phyloP scores from a whole-genome alignment of 2,329 filamentous ascomycete species.

The Sordariomycetes sp. region DNA sequence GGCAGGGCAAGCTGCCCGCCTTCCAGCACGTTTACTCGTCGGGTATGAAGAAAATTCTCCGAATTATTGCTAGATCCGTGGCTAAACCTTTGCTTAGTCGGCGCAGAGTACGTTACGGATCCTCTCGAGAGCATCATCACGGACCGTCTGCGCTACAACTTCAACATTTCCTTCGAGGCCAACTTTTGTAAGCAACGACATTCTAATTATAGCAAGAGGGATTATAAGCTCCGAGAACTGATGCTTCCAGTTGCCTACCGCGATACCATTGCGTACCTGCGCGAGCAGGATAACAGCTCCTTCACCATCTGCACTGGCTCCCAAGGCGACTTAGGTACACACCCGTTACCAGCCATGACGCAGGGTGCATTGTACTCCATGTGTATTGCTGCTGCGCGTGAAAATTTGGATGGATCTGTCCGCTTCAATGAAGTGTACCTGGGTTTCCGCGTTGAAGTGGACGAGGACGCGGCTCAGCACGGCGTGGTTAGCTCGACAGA shows the following conservation, averaged over 20 bases:
- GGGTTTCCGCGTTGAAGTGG: conserved; percentile 13
- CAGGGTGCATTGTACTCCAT: conserved; percentile 28
- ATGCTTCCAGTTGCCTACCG: conserved; percentile 16
- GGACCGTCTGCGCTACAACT: conserved; percentile 10
- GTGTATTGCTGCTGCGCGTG: conserved; percentile 16
- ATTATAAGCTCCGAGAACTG: neutral
- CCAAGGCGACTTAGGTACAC: conserved; percentile 13
- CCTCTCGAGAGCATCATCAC: conserved; percentile 12
- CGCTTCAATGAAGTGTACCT: conserved; percentile 31
- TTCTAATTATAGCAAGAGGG: neutral
- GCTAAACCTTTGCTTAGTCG: conserved; percentile 10
- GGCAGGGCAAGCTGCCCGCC: conserved; percentile 19
- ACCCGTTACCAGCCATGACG: conserved; percentile 14
- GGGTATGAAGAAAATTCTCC: conserved; percentile 11
- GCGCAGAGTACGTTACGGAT: conserved; percentile 12
- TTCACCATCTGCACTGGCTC: conserved; percentile 23
- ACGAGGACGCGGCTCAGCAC: conserved; percentile 2
- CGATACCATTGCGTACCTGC: conserved; percentile 20
- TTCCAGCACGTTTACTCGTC: conserved; percentile 27
- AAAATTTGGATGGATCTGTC: conserved; percentile 19
- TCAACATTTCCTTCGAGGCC: conserved; percentile 15
- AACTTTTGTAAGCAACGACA: conserved; percentile 18
- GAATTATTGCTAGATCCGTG: neutral
- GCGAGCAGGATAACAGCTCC: conserved; percentile 17
- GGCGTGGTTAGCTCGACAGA: conserved; percentile 2